Evolutionary conservation across 2,329 filamentous ascomycete species (phyloP), one percentile per base, ranked within the genome.

Genomic region (Leptographium galeiforme): DNA sequence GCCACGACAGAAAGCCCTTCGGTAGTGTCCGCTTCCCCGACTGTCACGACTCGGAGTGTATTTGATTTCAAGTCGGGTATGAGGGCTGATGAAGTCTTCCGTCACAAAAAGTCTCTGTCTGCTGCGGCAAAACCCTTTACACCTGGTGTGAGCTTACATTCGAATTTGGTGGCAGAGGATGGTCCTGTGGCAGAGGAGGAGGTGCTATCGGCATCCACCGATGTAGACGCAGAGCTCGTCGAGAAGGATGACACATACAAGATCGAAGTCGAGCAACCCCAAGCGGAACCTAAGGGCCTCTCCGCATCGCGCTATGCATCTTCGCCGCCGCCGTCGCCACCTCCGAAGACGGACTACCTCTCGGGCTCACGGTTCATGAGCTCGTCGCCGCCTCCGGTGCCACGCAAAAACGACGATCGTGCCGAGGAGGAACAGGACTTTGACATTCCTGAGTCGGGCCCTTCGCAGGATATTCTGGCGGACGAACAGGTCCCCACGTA

Each of bases 91-190:
- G 60, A 55, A 11, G 14, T 41, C 14, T 68, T 74, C 60, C 71
- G 70, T 52, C 69, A 78, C 63, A 72, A 72, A 59, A 76, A 75
- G 59, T 81, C 81, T 6, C 71, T 90, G 30, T 90, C 87, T 39
- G 84, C 85, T 5, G 75, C 80, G 16, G 85, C 87, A 0, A 80
- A 79, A 61, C 76, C 85, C 0, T 94, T 93, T 63, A 76, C 72
- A 6, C 76, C 77, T 14, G 68, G 71, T 18, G 67, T 62, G 11
- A 59, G 59, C 55, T 66, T 56, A 48, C 52, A 40, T 54, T 63
- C 33, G 61, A 58, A 60, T 38, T 45, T 51, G 6, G 44, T 54
- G 10, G 58, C 63, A 39, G 53, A 55, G n/a, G 55, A 61, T 10
- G 58, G 59, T 12, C 36, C 32, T 10, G 18, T 32, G 12, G 4